Conservation (phyloP, 148 eudicot species). For the Amaranthus cruentus region DNA sequence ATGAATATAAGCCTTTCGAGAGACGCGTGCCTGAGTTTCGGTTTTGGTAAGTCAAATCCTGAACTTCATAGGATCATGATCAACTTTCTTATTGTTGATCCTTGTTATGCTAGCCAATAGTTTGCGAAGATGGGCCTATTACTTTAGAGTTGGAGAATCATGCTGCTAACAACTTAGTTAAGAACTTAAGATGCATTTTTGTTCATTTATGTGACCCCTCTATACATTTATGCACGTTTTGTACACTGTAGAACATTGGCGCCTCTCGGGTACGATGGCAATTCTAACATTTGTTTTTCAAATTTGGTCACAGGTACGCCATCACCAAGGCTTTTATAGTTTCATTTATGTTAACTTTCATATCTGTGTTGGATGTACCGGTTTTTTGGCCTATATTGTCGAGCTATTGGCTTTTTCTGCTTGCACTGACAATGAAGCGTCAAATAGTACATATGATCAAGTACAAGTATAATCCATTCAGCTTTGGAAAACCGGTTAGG, state of each 20-base stretch:
- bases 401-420: slow-evolving; percentile 66
- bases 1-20: slow-evolving; percentile 68
- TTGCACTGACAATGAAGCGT: slow-evolving; percentile 49
- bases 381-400: slow-evolving; percentile 78
- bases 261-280: neutral
- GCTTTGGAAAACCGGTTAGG: slow-evolving; percentile 46
- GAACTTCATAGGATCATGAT: neutral
- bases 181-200: neutral
- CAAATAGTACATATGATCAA: slow-evolving; percentile 68
- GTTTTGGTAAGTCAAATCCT: slow-evolving; percentile 48
- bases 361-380: slow-evolving; percentile 65
- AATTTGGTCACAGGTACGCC: slow-evolving; percentile 40
- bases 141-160: neutral
- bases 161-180: neutral
- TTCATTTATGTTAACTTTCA: slow-evolving; percentile 57
- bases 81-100: neutral
- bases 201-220: neutral
- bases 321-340: slow-evolving; percentile 64
- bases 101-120: neutral
- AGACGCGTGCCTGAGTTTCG: slow-evolving; percentile 83
- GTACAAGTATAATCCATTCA: slow-evolving; percentile 62
- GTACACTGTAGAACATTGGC: neutral
- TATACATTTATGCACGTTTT: neutral
- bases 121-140: neutral
- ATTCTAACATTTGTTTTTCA: neutral